Percentiles rank a stretch among this genome's conserved stretches.
These are phyloP conservation scores for Penicillium desertorum DNA, from an alignment of 495 filamentous ascomycete species.

Conservation along the genomic window DNA sequence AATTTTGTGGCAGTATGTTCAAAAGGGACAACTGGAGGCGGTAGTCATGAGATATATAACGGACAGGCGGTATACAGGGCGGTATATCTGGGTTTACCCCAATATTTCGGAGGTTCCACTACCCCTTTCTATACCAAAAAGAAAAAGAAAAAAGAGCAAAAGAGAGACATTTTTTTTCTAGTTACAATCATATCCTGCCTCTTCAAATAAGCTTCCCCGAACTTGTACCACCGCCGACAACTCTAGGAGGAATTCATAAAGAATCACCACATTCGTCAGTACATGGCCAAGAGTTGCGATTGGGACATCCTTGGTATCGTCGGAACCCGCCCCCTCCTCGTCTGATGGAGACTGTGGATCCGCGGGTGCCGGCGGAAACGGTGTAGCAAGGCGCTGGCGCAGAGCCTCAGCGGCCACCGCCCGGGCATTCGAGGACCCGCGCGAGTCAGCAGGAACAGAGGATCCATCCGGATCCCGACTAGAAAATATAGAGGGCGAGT, in stretches of 20 bases:
- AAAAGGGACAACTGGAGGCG: too few species aligned
- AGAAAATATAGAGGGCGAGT: conserved; percentile 17
- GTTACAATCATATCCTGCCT: conserved; percentile 59
- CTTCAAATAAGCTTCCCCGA: conserved; percentile 79
- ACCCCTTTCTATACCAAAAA: conserved; percentile 5
- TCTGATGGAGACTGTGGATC: neutral
- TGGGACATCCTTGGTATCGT: conserved; percentile 28
- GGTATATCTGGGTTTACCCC: too few species aligned
- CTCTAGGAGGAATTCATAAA: conserved; percentile 83
- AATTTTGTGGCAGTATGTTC: too few species aligned
- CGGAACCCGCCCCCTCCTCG: conserved; percentile 27
- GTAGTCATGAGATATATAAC: too few species aligned
- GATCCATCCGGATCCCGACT: conserved; percentile 26
- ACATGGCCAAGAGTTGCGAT: conserved; percentile 76
- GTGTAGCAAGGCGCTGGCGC: conserved; percentile 39
- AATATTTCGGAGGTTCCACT: neutral
- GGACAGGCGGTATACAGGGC: too few species aligned
- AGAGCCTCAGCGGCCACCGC: conserved; percentile 35
- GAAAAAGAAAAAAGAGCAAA: neutral
- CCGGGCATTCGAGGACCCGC: conserved; percentile 32
- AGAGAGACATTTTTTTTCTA: neutral
- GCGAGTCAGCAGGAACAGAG: conserved; percentile 30
- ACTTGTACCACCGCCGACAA: conserved; percentile 84
- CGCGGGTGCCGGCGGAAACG: conserved; percentile 29
- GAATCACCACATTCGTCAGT: conserved; percentile 63